A percentile compares a stretch with the other conserved stretches of the same genome.
phyloP scores from a whole-genome alignment of 306 rosid genomes.

The Vigna trinervia region DNA sequence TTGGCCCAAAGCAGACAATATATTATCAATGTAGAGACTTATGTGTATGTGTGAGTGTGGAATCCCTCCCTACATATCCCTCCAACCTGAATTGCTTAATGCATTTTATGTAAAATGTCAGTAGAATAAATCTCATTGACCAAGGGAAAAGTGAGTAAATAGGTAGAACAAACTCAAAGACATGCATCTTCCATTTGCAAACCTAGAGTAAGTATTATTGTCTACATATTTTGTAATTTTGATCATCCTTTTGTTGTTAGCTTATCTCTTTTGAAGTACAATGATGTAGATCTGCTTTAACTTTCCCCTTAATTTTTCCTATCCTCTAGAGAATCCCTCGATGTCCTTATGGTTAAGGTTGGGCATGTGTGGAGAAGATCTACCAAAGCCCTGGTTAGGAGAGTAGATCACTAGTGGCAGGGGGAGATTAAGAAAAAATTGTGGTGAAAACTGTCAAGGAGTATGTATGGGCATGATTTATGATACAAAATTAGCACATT shows the following conservation, averaged over 20 bases:
- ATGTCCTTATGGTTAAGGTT: not conserved
- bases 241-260: not conserved
- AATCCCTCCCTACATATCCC: not conserved
- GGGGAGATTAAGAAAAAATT: too few species aligned
- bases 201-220: not conserved
- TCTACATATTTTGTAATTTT: conserved; percentile 28
- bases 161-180: conserved; percentile 16
- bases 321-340: not conserved
- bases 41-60: too few species aligned
- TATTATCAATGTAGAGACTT: too few species aligned
- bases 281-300: too few species aligned
- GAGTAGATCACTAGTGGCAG: not conserved
- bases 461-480: too few species aligned
- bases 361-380: not conserved
- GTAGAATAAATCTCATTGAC: conserved; percentile 29
- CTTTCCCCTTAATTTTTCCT: not conserved
- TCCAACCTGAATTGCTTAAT: not conserved
- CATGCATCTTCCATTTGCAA: conserved; percentile 28
- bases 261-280: not conserved
- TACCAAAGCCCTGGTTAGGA: not conserved
- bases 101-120: conserved; percentile 24
- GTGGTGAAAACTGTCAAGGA: too few species aligned
- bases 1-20: too few species aligned
- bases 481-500: too few species aligned
- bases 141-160: not conserved